These are phyloP conservation scores for Voacanga thouarsii DNA, from an alignment of 257 asterid genomes.

Conservation along the genomic window DNA sequence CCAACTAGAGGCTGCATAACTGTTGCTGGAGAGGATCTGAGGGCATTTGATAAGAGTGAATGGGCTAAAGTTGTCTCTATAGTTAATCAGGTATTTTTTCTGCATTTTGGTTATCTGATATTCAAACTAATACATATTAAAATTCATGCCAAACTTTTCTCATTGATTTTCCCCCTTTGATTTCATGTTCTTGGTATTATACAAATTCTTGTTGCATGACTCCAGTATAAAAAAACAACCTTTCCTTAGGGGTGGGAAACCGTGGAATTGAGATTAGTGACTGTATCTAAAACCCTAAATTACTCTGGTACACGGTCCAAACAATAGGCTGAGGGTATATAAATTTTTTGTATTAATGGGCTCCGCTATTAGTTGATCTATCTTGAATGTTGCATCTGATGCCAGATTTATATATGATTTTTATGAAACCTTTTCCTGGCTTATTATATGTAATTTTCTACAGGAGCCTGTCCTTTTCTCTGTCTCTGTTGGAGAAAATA, in stretches of 20 bases:
- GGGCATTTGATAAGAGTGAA: slow-evolving; percentile 86
- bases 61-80: slow-evolving; percentile 93
- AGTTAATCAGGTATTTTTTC: slow-evolving; percentile 76
- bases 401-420: not conserved
- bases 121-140: not conserved
- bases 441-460: slow-evolving; percentile 24
- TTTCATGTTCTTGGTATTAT: not conserved
- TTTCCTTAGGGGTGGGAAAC: not conserved
- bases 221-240: not conserved
- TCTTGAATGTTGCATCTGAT: not conserved
- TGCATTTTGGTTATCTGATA: slow-evolving; percentile 16
- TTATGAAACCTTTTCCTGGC: slow-evolving; percentile 3
- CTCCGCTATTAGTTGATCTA: not conserved
- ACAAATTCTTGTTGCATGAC: not conserved
- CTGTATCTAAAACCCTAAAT: not conserved
- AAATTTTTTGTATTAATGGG: not conserved
- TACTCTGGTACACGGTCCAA: not conserved
- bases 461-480: slow-evolving; percentile 97
- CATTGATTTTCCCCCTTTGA: not conserved
- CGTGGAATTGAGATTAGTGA: not conserved
- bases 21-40: slow-evolving; percentile 94
- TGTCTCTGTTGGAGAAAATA: slow-evolving; percentile 89
- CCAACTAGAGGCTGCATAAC: slow-evolving; percentile 88
- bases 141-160: not conserved
- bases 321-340: not conserved